Evolutionary conservation across 1,284 basidiomycete genomes (phyloP).

Genomic region (Ceratobasidium sp.): DNA sequence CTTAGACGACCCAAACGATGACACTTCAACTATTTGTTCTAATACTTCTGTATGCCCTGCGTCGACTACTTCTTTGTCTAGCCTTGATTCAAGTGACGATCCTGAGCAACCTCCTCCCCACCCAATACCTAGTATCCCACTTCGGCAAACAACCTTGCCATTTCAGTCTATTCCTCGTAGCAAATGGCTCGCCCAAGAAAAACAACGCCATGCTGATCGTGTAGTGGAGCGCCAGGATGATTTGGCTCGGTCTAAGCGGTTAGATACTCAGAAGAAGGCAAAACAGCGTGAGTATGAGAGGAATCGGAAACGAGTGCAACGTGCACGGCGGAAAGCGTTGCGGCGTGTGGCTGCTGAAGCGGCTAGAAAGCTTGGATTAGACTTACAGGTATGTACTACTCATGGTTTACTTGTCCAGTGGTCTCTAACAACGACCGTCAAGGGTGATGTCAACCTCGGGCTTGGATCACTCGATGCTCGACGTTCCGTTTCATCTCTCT

Average conservation of each 20-base stretch:
- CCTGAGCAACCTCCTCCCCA: too few species aligned
- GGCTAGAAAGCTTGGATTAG: too few species aligned
- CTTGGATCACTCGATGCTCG: background rate
- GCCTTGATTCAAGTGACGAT: too few species aligned
- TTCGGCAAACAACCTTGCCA: constrained; percentile 16
- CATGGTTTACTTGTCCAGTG: too few species aligned
- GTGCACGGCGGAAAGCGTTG: background rate
- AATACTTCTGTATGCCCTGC: background rate
- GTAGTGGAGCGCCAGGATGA: background rate
- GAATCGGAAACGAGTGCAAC: background rate
- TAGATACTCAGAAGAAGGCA: background rate
- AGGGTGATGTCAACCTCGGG: too few species aligned
- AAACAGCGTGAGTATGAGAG: background rate
- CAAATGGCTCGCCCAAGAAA: constrained; percentile 2
- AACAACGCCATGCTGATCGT: background rate
- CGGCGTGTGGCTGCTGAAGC: too few species aligned
- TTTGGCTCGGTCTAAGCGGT: background rate
- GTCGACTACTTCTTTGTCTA: background rate
- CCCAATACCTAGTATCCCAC: background rate
- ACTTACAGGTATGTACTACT: too few species aligned
- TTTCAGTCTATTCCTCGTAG: constrained; percentile 7
- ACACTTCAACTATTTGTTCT: background rate
- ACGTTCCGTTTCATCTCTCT: background rate
- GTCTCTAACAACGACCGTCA: too few species aligned
- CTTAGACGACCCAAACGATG: background rate